These are phyloP conservation scores for Allantophomopsis lycopodina DNA, from an alignment of 2,329 filamentous ascomycete species.

Conservation along the genomic window DNA sequence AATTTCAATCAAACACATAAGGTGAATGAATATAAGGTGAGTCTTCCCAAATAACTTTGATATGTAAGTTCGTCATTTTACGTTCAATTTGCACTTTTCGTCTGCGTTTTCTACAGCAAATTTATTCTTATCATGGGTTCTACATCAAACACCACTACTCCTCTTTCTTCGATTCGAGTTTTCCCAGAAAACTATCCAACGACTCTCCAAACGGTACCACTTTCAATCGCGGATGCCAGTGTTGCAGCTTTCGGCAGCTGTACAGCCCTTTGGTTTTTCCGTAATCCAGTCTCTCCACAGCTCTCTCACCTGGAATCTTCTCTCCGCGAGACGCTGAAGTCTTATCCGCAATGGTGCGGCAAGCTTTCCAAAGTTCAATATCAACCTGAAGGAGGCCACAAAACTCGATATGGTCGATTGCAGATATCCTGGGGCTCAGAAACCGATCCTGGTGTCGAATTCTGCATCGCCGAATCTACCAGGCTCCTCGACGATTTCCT, in stretches of 20 bases:
- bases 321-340: constrained; percentile 20
- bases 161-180: constrained; percentile 7
- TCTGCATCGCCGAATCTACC: constrained; percentile 18
- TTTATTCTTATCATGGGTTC: too few species aligned
- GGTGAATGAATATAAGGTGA: too few species aligned
- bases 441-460: constrained; percentile 27
- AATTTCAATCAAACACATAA: too few species aligned
- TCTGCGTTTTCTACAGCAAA: too few species aligned
- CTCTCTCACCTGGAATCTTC: constrained; percentile 9
- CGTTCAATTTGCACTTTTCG: too few species aligned
- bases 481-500: constrained; percentile 17
- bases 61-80: too few species aligned
- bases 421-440: constrained; percentile 21
- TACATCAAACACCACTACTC: neutral
- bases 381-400: constrained; percentile 11
- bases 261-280: constrained; percentile 29
- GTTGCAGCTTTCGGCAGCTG: constrained; percentile 25
- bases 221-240: constrained; percentile 29
- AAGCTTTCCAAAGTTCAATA: constrained; percentile 17
- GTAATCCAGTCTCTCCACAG: constrained; percentile 11
- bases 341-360: constrained; percentile 28
- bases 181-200: constrained; percentile 4
- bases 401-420: constrained; percentile 20
- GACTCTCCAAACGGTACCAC: constrained; percentile 6
- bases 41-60: too few species aligned